These are phyloP conservation scores for Podospora didyma DNA, from an alignment of 495 filamentous ascomycete genomes.

Conservation along the genomic window DNA sequence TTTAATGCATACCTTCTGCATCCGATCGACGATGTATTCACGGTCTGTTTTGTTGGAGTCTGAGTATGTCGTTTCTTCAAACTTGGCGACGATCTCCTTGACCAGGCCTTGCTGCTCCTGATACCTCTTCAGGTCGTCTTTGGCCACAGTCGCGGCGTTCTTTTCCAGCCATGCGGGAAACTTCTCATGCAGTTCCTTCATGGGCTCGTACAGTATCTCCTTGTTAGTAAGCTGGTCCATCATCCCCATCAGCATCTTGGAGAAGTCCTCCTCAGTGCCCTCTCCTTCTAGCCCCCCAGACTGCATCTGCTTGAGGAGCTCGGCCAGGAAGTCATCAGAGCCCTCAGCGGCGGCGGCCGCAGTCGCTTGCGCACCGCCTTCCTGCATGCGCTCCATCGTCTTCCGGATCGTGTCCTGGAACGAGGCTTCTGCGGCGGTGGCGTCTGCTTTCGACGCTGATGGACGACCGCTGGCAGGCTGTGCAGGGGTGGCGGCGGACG, in stretches of 20 bases:
- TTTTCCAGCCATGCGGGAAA: constrained; percentile 84
- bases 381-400: constrained; percentile 93
- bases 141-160: constrained; percentile 58
- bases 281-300: constrained; percentile 54
- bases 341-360: constrained; percentile 68
- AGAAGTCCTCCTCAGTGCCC: constrained; percentile 78
- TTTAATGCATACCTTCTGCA: constrained; percentile 91
- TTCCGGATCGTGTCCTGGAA: constrained; percentile 88
- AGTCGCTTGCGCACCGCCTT: constrained; percentile 74
- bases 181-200: constrained; percentile 92
- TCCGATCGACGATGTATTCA: constrained; percentile 91
- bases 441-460: constrained; percentile 17
- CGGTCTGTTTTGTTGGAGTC: constrained; percentile 79
- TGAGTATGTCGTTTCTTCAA: constrained; percentile 72
- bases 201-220: constrained; percentile 96
- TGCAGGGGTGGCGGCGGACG: neutral
- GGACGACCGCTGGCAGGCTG: constrained; percentile 8
- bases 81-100: constrained; percentile 79
- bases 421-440: constrained; percentile 47
- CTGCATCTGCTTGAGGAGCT: constrained; percentile 82
- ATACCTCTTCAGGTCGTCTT: constrained; percentile 75
- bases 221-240: constrained; percentile 99
- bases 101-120: constrained; percentile 79
- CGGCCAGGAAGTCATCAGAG: constrained; percentile 74
- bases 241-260: constrained; percentile 90